Base-by-base conservation (phyloP, 345 rosid genomes). In the Odontarrhena argentea region DNA sequence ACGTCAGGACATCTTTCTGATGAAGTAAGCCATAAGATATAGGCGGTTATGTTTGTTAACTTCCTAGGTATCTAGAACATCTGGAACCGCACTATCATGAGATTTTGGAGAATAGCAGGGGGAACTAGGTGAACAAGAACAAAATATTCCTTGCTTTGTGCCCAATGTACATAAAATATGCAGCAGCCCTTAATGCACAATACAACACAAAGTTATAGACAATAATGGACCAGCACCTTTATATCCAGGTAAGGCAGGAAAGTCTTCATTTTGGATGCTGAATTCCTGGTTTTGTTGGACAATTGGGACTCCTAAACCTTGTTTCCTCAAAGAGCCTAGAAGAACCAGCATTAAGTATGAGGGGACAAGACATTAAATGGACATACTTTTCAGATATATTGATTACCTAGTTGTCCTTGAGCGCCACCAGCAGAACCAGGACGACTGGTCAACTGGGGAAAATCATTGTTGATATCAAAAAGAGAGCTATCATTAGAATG, bases 241-340 rank as follows among this genome's bases (percentile, higher is more conserved):
- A 73, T 86, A 95, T 69, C 97, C 98, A 1, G 98, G 99, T 64
- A 95, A 74, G 50, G 99, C 99, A 60, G 98, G 99, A 80, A 95
- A 95, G 81, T 95, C 99, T 81, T 95, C 99, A 73, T 86, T 95
- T 86, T 91, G 98, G 61, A 95, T 95, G 87, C 99, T 91, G 76
- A 95, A 91, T 83, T 95, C 99, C 74, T 91, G 97, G 77, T 84
- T 95, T 76, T 95, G 99, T 74, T 95, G 99, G 75, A 80, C 92
- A 74, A 91, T 85, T 22, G 98, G 88, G 66, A 87, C 86, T 61
- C 93, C 93, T 68, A 85, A 85, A 70, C 91, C 90, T 76, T 87
- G 96, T 76, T 95, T 95, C 60, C 96, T 81, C 45, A 95, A 54
- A 43, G 98, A 95, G 37, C 96, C 99, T 95, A 83, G 68, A 79